Conservation (phyloP, 148 eudicot genomes). For the Talinum fruticosum region DNA sequence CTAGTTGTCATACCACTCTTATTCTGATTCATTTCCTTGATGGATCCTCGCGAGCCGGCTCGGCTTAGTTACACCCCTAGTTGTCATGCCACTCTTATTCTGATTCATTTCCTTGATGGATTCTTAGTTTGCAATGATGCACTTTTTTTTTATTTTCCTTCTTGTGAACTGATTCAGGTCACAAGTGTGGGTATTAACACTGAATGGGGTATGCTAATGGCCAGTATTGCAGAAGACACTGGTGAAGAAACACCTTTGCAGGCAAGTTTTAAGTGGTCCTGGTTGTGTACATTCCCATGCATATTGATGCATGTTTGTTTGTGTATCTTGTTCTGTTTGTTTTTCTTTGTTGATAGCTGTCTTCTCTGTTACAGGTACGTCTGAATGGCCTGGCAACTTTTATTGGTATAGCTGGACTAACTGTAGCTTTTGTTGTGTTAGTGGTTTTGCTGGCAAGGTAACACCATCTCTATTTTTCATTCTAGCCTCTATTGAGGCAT, state of each 20-base stretch:
- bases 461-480: background rate
- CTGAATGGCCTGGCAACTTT: slow-evolving; percentile 93
- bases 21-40: background rate
- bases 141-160: background rate
- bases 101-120: background rate
- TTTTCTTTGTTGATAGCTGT: slow-evolving; percentile 1
- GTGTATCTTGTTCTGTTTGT: background rate
- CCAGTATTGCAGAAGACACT: slow-evolving; percentile 95
- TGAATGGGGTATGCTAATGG: slow-evolving; percentile 98
- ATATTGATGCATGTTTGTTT: background rate
- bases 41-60: too few relatives aligned
- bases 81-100: background rate
- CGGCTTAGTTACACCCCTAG: too few relatives aligned
- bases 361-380: slow-evolving; percentile 54
- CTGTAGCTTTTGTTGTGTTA: slow-evolving; percentile 67
- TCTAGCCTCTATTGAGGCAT: background rate
- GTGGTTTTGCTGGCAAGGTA: slow-evolving; percentile 68
- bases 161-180: slow-evolving; percentile 51
- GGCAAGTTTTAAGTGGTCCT: slow-evolving; percentile 34
- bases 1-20: background rate
- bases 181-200: slow-evolving; percentile 92
- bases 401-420: slow-evolving; percentile 78
- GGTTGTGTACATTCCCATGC: background rate
- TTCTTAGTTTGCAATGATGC: background rate
- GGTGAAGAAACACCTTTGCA: slow-evolving; percentile 99